Evolutionary conservation across 2,329 filamentous ascomycete species (phyloP), one percentile per base, ranked within the genome.

Genomic region (Botrytis pseudocinerea): DNA sequence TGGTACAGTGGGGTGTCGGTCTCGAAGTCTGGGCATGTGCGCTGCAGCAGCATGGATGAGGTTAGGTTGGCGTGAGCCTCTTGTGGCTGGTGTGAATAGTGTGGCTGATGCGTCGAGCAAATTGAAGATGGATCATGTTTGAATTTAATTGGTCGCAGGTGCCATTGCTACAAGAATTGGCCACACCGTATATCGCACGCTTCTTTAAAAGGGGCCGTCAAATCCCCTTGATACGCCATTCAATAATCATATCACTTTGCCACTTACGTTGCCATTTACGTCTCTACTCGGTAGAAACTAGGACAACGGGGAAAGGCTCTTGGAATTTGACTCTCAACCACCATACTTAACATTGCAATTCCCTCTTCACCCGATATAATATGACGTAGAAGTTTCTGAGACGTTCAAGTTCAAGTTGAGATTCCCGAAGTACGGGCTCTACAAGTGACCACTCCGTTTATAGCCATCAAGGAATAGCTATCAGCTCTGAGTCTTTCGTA

Each of bases 401-500:
- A 80, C 48, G 48, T 84, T 87, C 54, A 82, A 84, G 0, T 85
- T 88, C 70, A 81, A 86, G 32, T 82, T 84, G 82, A 86, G 2
- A 89, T 91, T 69, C 88, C 88, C 0, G 70, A 83, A 54, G 84
- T 87, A 82, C 91, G 89, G 88, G 83, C 82, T 38, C 80, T 83
- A 35, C n/a, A 28, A 22, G 48, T 57, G 48, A 1, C 25, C 25
- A 57, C 20, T 38, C 32, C 10, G 48, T 57, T 40, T 54, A 25
- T 54, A 66, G 46, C 64, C 28, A 35, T 40, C 64, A 81, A 85
- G 69, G 83, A 90, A 74, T 85, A 88, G 73, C 25, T 61, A 20
- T 57, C 10, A 57, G 5, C 25, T 32, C 48, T 57, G 16, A 14
- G 64, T 73, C 81, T 22, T 90, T 87, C 48, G 12, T 16, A n/a